Base-by-base conservation (phyloP, 352 stramenopile genomes). In the Phytophthora ohioensis region DNA sequence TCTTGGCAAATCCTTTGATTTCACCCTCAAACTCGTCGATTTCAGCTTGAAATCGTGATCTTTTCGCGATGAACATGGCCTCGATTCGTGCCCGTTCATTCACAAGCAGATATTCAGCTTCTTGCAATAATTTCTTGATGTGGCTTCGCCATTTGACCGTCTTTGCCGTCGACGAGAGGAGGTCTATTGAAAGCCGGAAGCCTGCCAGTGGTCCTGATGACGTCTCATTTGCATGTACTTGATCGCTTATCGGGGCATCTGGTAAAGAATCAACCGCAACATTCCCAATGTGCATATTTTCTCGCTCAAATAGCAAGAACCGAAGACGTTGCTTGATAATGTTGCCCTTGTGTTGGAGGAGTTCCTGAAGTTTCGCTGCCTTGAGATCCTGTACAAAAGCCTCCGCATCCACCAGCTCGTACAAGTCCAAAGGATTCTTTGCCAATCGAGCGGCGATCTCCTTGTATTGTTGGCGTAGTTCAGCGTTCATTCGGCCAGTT, bases 11-110 rank as follows among this genome's bases (percentile, higher is more conserved):
- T 1, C 76, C 76, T 55, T 80, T 78, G 5, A 94, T 81, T 66
- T 93, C 86, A 0, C 46, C 65, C n/a, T 91, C 82, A 49, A 95
- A 91, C 15, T 92, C 82, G 11, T 93, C 85, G 4, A 94, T 86
- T 46, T 93, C 88, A 10, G 82, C 77, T 41, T 88, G 80, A 34
- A 94, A 91, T 2, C 84, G 86, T 15, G 86, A 87, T 2, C 88
- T 64, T 36, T 92, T 92, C 0, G 85, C 81, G 11, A 91, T 67
- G 58, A 94, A 93, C 38, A 89, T 76, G 2, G 81, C 74, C 71
- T 95, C 88, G 47, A 94, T 91, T 9, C 87, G 73, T 30, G 82
- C 68, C 13, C 88, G 79, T 47, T 92, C 88, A 12, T 81, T 79
- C 11, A 91, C 72, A 9, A 95, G 69, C 0, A 71, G 72, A 15